Conservation (phyloP, 2,329 filamentous ascomycete species). For the Colletotrichum eleusines region DNA sequence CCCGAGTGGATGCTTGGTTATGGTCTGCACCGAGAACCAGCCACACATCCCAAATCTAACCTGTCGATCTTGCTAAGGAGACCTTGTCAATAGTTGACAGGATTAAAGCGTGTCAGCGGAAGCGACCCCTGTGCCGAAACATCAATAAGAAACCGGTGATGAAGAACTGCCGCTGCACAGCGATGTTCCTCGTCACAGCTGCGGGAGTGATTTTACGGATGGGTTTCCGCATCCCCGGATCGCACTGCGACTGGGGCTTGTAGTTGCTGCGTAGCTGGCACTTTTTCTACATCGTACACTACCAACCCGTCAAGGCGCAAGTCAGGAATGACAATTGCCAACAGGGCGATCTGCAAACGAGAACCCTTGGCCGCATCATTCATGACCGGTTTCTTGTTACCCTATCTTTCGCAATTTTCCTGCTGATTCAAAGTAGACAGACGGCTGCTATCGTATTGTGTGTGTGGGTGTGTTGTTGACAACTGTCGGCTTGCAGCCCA, state of each 20-base stretch:
- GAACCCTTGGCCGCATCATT: neutral
- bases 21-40: slow-evolving; percentile 7
- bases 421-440: neutral
- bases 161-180: slow-evolving; percentile 37
- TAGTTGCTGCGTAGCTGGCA: neutral
- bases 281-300: neutral
- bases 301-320: neutral
- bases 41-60: slow-evolving; percentile 28
- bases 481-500: neutral
- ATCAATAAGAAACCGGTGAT: slow-evolving; percentile 38
- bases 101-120: slow-evolving; percentile 12
- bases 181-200: slow-evolving; percentile 14
- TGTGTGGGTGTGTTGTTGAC: neutral
- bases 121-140: slow-evolving; percentile 28
- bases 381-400: neutral
- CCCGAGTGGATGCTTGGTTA: neutral
- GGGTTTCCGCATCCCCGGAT: slow-evolving; percentile 10
- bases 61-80: slow-evolving; percentile 39
- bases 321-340: neutral
- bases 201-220: slow-evolving; percentile 8
- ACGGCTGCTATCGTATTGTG: neutral
- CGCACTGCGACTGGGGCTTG: neutral
- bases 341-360: neutral
- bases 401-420: neutral
- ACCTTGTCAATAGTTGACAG: slow-evolving; percentile 32